Evolutionary conservation across 768 basidiomycete species (phyloP).

Genomic region (Boletales sp.): DNA sequence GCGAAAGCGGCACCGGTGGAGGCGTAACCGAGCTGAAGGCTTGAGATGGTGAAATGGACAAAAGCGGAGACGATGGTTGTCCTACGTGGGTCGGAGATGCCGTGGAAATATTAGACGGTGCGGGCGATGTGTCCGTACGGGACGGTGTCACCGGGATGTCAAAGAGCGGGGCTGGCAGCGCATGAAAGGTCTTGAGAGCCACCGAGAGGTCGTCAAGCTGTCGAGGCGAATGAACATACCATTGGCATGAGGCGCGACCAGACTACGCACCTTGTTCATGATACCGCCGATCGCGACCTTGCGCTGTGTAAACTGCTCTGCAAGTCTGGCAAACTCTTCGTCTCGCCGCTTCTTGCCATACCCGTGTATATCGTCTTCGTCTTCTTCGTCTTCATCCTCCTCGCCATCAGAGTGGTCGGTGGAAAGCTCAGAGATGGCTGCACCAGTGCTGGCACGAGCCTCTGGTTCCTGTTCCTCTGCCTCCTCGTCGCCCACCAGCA

Average conservation of each 20-base stretch:
- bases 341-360: constrained; percentile 55
- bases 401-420: constrained; percentile 33
- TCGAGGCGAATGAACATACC: neutral
- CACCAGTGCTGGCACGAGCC: constrained; percentile 4
- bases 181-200: constrained; percentile 42
- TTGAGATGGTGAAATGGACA: constrained; percentile 8
- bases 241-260: neutral
- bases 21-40: neutral
- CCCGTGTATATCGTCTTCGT: constrained; percentile 47
- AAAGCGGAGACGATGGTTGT: constrained; percentile 2
- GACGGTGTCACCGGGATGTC: constrained; percentile 28
- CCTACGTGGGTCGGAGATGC: constrained; percentile 7
- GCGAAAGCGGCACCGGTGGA: constrained; percentile 1
- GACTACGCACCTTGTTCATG: constrained; percentile 59
- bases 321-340: constrained; percentile 64
- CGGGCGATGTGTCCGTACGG: constrained; percentile 30
- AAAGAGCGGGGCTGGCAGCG: constrained; percentile 39
- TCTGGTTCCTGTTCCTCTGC: constrained; percentile 15
- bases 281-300: constrained; percentile 67
- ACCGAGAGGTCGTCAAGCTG: constrained; percentile 31
- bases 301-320: constrained; percentile 65
- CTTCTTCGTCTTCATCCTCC: constrained; percentile 34
- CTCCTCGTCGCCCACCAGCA: constrained; percentile 29
- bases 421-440: constrained; percentile 21
- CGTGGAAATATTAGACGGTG: constrained; percentile 19